These are phyloP conservation scores for Calonectria hawksworthii DNA, from an alignment of 2,329 filamentous ascomycete genomes.

Conservation along the genomic window DNA sequence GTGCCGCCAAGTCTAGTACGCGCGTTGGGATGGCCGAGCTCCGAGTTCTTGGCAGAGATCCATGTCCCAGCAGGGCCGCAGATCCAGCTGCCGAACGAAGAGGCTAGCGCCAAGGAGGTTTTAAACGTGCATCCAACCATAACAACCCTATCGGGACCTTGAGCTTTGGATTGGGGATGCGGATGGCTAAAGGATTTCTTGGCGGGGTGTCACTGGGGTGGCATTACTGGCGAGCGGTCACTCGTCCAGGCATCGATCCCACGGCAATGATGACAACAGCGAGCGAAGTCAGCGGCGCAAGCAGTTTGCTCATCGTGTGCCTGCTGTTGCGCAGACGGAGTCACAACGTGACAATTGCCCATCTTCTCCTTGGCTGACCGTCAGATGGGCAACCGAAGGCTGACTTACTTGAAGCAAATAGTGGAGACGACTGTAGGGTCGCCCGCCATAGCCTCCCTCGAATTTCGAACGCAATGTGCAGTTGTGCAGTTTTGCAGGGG, in stretches of 20 bases:
- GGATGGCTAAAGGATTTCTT: conserved; percentile 22
- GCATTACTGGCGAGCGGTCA: conserved; percentile 21
- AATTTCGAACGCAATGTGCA: conserved; percentile 32
- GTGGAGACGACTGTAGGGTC: conserved; percentile 38
- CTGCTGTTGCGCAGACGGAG: neutral
- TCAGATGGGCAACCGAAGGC: conserved; percentile 28
- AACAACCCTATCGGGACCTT: conserved; percentile 45
- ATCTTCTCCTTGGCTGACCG: conserved; percentile 20
- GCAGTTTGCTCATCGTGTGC: neutral
- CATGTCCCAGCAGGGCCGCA: conserved; percentile 46
- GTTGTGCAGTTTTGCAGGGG: conserved; percentile 36
- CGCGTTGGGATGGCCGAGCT: conserved; percentile 47
- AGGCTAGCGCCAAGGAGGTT: conserved; percentile 45
- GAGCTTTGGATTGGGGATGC: conserved; percentile 29
- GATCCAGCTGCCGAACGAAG: conserved; percentile 45
- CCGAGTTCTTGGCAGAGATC: conserved; percentile 47
- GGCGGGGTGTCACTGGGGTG: conserved; percentile 23
- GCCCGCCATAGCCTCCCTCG: conserved; percentile 40
- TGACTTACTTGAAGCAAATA: conserved; percentile 32
- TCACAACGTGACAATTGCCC: conserved; percentile 20
- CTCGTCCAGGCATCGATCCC: neutral
- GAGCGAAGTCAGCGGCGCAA: neutral
- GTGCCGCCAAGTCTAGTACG: conserved; percentile 47
- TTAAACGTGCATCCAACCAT: conserved; percentile 45
- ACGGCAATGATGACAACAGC: conserved; percentile 4